Base-by-base conservation (phyloP, 2,329 filamentous ascomycete species). In the Penicillium crustosum region DNA sequence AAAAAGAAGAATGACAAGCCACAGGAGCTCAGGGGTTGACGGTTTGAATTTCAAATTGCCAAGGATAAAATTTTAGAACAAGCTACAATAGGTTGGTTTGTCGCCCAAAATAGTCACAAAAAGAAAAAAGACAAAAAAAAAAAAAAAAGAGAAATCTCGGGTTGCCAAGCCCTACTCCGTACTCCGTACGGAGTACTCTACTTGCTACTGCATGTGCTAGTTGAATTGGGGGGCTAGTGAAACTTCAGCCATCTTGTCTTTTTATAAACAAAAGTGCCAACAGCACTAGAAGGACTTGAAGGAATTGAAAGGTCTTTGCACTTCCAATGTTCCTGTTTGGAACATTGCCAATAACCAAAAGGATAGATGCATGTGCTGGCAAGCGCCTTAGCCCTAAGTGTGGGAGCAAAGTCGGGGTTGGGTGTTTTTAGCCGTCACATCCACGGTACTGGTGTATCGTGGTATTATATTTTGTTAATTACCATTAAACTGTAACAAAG, bases 281-380 rank as follows among this genome's bases (percentile, higher is more conserved):
- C 21, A 35, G n/a, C 15, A 43, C 3, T 7, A 29, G 1, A 8
- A 36, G 2, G 23, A 13, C 2, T 19, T 10, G 6, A 7, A 27
- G 23, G 10, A 15, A 19, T 13, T 8, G 8, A 25, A 45, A 38
- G 15, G 10, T n/a, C 3, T 25, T 13, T 38, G 5, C 25, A n/a
- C 29, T 44, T 27, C 23, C 15, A 35, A 19, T 42, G 6, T 33
- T 23, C 19, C 6, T 12, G 5, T 13, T 33, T 33, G 5, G 5
- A 15, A 15, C 5, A 27, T 38, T 41, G 6, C 42, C 54, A 56
- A 47, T 53, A 15, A 35, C 12, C 12, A 51, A 33, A 42, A 21
- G 27, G 21, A 35, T 21, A 47, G 36, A 43, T 63, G 59, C 54
- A 57, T 62, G 61, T 53, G 61, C 55, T 62, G 61, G 59, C 61